Evolutionary conservation across 2,329 filamentous ascomycete species (phyloP), one percentile per base, ranked within the genome.

Genomic region (Colletotrichum higginsianum): DNA sequence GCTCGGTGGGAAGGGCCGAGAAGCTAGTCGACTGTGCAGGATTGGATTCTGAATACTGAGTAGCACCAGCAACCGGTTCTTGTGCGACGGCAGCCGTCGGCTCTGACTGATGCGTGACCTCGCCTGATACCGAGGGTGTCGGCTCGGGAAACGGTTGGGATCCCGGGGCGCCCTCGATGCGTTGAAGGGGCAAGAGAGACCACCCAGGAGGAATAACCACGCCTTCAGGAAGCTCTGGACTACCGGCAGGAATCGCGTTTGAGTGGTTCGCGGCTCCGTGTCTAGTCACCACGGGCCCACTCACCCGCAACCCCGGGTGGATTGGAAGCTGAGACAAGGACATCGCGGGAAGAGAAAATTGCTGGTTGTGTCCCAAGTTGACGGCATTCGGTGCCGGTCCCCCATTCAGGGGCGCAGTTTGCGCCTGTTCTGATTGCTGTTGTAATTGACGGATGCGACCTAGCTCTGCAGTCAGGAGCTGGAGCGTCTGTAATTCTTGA

Each of bases 401-500:
- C 13, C 49, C 49, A 40, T 73, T 57, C n/a, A 63, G 38, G 52
- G 61, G 61, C 16, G 42, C 35, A 2, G 49, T 61, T 35, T 71
- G 66, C 3, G 73, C 67, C 75, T 79, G 74, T 71, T 78, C 78
- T 30, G 76, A 75, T 66, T 80, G 82, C 46, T 82, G 82, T 66
- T 88, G 86, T 49, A 83, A 74, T 72, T 84, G 85, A 30, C 92
- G 90, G 65, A 95, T 84, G 71, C 92, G 88, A 44, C 88, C 84
- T 61, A 96, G 80, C 79, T 96, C 94, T 23, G 84, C 82, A 72
- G 93, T 88, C 72, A 96, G 84, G 18, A 90, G 82, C 63, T 91
- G 88, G n/a, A 95, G 83, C n/a, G 89, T 83, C 58, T 90, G 87
- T 5, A 95, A 79, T 78, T 96, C 93, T 44, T 91, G 88, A 61